Percentiles rank a stretch among this genome's conserved stretches.
phyloP scores from a whole-genome alignment of 208 protist species.

The Trichomonas tenax region DNA sequence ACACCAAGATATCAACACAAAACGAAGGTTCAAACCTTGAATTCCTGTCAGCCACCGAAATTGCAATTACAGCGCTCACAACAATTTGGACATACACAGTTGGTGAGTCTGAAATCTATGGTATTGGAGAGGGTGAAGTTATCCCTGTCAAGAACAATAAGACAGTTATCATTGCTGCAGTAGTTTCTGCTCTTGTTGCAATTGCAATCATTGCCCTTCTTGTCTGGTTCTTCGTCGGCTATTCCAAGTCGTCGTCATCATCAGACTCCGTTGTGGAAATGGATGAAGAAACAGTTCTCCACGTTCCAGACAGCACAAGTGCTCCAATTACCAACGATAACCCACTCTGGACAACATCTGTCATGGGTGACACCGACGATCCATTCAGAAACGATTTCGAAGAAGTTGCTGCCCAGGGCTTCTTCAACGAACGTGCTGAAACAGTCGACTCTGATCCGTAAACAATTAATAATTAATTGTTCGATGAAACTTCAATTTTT shows the following conservation, averaged over 20 bases:
- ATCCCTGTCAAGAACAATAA: not conserved
- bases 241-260: not conserved
- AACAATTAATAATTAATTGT: not conserved
- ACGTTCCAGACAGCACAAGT: not conserved
- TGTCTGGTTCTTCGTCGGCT: not conserved
- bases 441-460: not conserved
- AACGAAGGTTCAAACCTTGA: not conserved
- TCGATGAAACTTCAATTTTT: not conserved
- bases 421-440: not conserved
- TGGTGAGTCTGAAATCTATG: not conserved
- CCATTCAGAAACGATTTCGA: slow-evolving; percentile 2
- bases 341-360: not conserved
- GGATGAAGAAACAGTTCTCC: not conserved
- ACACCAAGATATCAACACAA: not conserved
- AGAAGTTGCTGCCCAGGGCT: not conserved
- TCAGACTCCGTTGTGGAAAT: not conserved
- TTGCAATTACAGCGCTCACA: not conserved
- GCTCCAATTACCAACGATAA: not conserved
- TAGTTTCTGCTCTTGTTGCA: not conserved
- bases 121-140: not conserved
- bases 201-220: not conserved
- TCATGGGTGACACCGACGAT: not conserved
- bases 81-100: not conserved
- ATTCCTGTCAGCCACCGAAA: not conserved
- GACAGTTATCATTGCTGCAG: not conserved